Percentiles rank a stretch among this genome's conserved stretches.
These are phyloP conservation scores for Solanum stenotomum DNA, from an alignment of 257 asterid species.

Conservation along the genomic window DNA sequence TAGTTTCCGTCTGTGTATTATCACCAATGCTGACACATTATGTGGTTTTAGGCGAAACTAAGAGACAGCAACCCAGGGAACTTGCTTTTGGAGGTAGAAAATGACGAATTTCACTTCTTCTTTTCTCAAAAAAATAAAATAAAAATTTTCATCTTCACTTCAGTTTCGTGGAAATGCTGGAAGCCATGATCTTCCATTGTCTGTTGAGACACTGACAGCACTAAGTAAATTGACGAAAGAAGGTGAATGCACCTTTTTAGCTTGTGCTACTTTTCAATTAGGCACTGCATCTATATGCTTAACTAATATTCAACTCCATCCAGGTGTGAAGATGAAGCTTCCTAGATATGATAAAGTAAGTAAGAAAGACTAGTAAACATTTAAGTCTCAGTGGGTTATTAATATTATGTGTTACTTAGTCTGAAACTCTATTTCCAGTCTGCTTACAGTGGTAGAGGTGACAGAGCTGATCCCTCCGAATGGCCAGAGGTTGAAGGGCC, in stretches of 20 bases:
- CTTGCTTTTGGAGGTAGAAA: constrained; percentile 77
- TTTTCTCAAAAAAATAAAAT: background rate
- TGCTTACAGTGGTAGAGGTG: constrained; percentile 87
- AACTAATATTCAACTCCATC: background rate
- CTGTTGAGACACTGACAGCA: constrained; percentile 69
- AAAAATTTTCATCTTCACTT: background rate
- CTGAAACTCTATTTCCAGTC: constrained; percentile 46
- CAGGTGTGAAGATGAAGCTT: constrained; percentile 80
- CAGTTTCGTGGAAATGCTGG: constrained; percentile 99
- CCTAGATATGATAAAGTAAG: constrained; percentile 92
- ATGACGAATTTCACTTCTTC: background rate
- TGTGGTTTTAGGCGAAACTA: constrained; percentile 54
- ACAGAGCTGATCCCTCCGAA: constrained; percentile 79
- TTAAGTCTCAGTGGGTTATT: constrained; percentile 12
- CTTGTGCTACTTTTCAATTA: background rate
- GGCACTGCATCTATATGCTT: background rate
- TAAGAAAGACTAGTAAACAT: background rate
- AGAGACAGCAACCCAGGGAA: constrained; percentile 76
- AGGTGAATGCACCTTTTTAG: constrained; percentile 33
- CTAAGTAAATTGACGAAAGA: constrained; percentile 59
- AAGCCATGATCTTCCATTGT: constrained; percentile 91
- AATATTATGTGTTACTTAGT: constrained; percentile 11
- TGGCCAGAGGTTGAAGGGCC: constrained; percentile 99
- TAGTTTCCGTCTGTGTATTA: background rate
- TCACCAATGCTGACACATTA: background rate